Base-by-base conservation (phyloP, 768 basidiomycete genomes). In the Pleurotus djamor region DNA sequence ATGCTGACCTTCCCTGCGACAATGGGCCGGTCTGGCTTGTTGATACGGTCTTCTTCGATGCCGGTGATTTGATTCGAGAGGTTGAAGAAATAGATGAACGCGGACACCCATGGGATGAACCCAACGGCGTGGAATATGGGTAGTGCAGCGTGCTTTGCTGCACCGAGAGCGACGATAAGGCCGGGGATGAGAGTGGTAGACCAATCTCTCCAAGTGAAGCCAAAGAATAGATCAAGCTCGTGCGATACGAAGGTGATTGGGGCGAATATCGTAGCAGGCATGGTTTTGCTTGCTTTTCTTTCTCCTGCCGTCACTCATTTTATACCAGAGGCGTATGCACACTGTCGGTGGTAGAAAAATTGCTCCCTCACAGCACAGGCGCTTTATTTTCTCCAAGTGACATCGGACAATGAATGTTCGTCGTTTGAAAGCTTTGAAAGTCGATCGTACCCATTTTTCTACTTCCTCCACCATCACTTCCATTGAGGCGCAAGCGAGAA, bases 1-100 rank as follows among this genome's bases (percentile, higher is more conserved):
- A 63, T 17, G 4, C 64, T 66, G 47, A 68, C 60, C 41, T 58
- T 59, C 9, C 65, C 67, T 4, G 65, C 65, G 2, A 63, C 61
- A 28, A 68, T 59, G 2, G 67, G 66, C 44, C 67, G 17, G 48
- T 67, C 63, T 0, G 67, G 67, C 58, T 68, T 68, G 57, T 68
- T 65, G 17, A 67, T 56, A 36, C 59, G 56, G 48, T 68, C 67
- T 48, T 68, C 67, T 6, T 61, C 63, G 34, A 66, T 33, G 17
- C 63, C 63, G 5, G 45, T 43, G 47, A 64, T 62, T 47, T 68
- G 67, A 60, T 68, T 68, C 2, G 64, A 59, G 32, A 68, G 44
- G 59, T 62, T 60, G 63, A 67, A 68, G 41, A 59, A 61, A 45
- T 64, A 66, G 52, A 66, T 44, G 49, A 43, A 65, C 14, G 45